A percentile compares a stretch with the other conserved stretches of the same genome.
phyloP scores from a whole-genome alignment of 2,329 filamentous ascomycete genomes.

The Calonectria naviculata region DNA sequence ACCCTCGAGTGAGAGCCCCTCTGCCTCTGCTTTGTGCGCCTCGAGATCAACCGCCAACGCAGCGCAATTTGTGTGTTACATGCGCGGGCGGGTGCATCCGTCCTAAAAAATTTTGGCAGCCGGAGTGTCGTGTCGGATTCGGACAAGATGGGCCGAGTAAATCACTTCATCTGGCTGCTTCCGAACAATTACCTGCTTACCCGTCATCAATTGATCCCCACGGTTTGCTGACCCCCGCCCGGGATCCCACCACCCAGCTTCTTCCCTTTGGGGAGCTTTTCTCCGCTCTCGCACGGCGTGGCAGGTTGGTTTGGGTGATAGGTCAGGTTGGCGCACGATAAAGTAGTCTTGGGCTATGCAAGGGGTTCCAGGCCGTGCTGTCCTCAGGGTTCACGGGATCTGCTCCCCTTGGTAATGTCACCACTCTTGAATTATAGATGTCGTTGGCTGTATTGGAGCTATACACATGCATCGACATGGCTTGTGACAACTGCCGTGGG shows the following conservation, averaged over 20 bases:
- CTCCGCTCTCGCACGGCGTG: background rate
- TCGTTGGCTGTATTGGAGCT: background rate
- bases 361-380: background rate
- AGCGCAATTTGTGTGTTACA: background rate
- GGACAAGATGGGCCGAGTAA: background rate
- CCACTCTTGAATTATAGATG: background rate
- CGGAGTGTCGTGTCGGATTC: background rate
- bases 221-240: constrained; percentile 7
- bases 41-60: background rate
- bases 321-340: background rate
- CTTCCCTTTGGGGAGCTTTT: background rate
- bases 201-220: background rate
- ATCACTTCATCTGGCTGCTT: background rate
- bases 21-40: background rate
- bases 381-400: background rate
- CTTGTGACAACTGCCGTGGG: background rate
- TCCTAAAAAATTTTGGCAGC: background rate
- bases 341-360: background rate
- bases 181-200: constrained; percentile 1
- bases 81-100: background rate
- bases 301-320: background rate
- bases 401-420: background rate
- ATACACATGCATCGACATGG: background rate
- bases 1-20: background rate
- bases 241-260: background rate